A percentile compares a stretch with the other conserved stretches of the same genome.
phyloP scores from a whole-genome alignment of 345 rosid genomes.

The Salix suchowensis region DNA sequence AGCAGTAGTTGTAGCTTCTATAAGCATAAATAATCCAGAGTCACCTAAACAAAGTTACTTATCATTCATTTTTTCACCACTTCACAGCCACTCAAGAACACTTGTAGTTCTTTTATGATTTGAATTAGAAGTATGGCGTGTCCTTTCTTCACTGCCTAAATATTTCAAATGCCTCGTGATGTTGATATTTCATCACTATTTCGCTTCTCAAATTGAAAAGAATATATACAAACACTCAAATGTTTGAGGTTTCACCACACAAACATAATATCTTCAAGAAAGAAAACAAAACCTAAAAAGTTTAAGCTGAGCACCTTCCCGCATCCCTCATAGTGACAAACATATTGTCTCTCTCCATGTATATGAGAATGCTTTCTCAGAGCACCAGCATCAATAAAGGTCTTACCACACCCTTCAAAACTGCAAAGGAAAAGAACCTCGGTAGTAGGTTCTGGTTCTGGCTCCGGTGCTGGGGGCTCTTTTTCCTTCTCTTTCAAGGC shows the following conservation, averaged over 20 bases:
- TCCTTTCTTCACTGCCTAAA: too few species aligned
- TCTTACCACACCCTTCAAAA: constrained; percentile 90
- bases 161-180: too few species aligned
- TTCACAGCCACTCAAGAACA: too few species aligned
- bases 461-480: constrained; percentile 66
- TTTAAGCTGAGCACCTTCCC: constrained; percentile 58
- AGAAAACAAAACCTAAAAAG: not conserved
- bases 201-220: too few species aligned
- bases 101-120: too few species aligned
- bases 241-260: not conserved
- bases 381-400: constrained; percentile 89
- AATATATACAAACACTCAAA: not conserved
- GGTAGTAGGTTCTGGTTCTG: constrained; percentile 89
- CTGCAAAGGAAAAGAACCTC: constrained; percentile 98
- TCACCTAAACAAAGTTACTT: too few species aligned
- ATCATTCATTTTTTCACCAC: too few species aligned
- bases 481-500: constrained; percentile 64
- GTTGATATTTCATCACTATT: too few species aligned
- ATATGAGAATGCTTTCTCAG: constrained; percentile 94
- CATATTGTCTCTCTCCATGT: constrained; percentile 89
- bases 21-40: too few species aligned
- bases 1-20: too few species aligned
- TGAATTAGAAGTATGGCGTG: too few species aligned
- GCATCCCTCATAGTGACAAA: constrained; percentile 72
- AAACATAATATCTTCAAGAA: not conserved